phyloP scores from a whole-genome alignment of 2,329 filamentous ascomycete genomes.

The Epichloe coenophiala region DNA sequence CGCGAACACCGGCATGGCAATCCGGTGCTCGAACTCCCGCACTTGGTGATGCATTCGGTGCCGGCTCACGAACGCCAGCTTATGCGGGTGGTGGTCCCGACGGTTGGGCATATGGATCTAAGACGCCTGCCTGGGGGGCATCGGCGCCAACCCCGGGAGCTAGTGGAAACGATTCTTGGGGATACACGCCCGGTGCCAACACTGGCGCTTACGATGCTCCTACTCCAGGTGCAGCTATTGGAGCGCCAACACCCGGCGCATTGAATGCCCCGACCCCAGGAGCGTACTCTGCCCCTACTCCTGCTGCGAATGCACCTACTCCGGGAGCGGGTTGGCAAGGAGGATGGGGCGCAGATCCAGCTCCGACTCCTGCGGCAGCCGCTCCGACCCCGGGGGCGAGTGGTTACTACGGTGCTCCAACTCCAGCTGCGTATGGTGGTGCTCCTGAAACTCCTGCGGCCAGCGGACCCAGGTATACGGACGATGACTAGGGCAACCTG shows the following conservation, averaged over 20 bases:
- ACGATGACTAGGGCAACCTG: conserved; percentile 27
- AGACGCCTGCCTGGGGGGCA: conserved; percentile 62
- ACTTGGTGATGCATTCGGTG: conserved; percentile 44
- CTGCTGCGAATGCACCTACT: conserved; percentile 52
- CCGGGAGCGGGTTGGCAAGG: conserved; percentile 50
- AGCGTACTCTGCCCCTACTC: conserved; percentile 51
- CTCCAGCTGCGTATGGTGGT: conserved; percentile 46
- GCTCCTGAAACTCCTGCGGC: conserved; percentile 49
- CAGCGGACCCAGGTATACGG: conserved; percentile 39
- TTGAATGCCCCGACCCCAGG: conserved; percentile 60
- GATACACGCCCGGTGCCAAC: conserved; percentile 38
- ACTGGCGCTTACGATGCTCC: conserved; percentile 53
- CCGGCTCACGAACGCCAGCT: conserved; percentile 55
- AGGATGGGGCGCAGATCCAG: conserved; percentile 47
- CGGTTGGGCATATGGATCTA: conserved; percentile 53
- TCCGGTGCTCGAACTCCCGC: conserved; percentile 63
- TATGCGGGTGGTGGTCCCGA: conserved; percentile 38
- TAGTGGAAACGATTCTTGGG: conserved; percentile 46
- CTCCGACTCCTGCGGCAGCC: conserved; percentile 50
- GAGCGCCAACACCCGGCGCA: conserved; percentile 48
- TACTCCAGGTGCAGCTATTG: conserved; percentile 45
- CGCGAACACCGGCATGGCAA: conserved; percentile 65
- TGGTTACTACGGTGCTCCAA: conserved; percentile 49
- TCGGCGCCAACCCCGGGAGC: conserved; percentile 46
- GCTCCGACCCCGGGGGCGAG: conserved; percentile 57